phyloP scores from a whole-genome alignment of 1,139 yeast genomes.

The Debaryomyces coudertii region DNA sequence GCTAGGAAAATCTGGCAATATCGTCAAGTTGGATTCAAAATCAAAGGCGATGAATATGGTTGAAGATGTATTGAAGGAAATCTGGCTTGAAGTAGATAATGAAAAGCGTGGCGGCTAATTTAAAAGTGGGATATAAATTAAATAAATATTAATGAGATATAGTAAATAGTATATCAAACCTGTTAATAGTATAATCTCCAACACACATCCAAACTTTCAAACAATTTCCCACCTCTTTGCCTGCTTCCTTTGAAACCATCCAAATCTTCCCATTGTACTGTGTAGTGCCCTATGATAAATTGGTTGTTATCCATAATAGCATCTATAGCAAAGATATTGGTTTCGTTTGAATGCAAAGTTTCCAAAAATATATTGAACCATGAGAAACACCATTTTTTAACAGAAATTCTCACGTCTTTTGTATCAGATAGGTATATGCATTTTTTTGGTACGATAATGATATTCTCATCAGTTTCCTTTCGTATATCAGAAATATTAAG shows the following conservation, averaged over 20 bases:
- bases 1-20: slow-evolving; percentile 26
- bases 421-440: slow-evolving; percentile 7
- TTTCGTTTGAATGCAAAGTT: slow-evolving; percentile 9
- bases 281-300: slow-evolving; percentile 9
- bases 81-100: slow-evolving; percentile 55
- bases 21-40: slow-evolving; percentile 29
- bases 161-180: slow-evolving; percentile 9
- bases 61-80: slow-evolving; percentile 56
- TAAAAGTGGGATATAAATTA: not conserved
- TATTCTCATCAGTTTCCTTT: not conserved
- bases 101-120: slow-evolving; percentile 63
- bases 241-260: slow-evolving; percentile 73
- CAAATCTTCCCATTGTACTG: slow-evolving; percentile 54
- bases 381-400: slow-evolving; percentile 21
- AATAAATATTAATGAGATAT: slow-evolving; percentile 1
- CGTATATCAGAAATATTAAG: slow-evolving; percentile 3
- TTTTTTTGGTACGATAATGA: slow-evolving; percentile 7
- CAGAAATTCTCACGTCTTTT: slow-evolving; percentile 17
- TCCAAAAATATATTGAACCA: slow-evolving; percentile 37
- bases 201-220: slow-evolving; percentile 49
- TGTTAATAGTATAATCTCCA: slow-evolving; percentile 27
- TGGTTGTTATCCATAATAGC: not conserved
- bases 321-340: slow-evolving; percentile 4
- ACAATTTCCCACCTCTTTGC: slow-evolving; percentile 54
- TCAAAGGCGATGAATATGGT: slow-evolving; percentile 50